Percentiles rank a stretch among this genome's conserved stretches.
Conservation (phyloP, 2,329 filamentous ascomycete species). For the Fusarium sp. region DNA sequence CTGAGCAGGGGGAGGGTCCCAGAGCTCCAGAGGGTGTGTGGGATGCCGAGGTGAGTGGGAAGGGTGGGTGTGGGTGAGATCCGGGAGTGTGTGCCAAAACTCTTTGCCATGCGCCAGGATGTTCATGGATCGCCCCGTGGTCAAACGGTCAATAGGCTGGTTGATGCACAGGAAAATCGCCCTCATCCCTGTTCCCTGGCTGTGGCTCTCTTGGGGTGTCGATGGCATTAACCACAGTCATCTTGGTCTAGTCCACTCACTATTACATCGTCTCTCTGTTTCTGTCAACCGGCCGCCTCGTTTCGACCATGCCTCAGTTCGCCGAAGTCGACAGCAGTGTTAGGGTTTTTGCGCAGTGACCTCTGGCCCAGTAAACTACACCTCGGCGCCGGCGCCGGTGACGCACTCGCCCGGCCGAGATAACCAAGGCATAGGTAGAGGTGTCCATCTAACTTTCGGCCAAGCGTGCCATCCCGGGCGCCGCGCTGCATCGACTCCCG, state of each 20-base stretch:
- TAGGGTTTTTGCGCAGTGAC: constrained; percentile 25
- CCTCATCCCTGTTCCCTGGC: constrained; percentile 36
- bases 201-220: constrained; percentile 27
- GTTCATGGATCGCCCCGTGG: constrained; percentile 42
- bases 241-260: constrained; percentile 10
- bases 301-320: constrained; percentile 24
- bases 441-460: constrained; percentile 29
- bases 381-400: constrained; percentile 29
- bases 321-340: constrained; percentile 24
- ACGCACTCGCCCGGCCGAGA: constrained; percentile 34
- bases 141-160: constrained; percentile 43
- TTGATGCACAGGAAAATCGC: constrained; percentile 31
- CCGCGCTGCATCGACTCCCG: constrained; percentile 38
- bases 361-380: constrained; percentile 9
- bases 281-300: neutral
- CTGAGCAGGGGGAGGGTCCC: constrained; percentile 33
- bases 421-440: constrained; percentile 15
- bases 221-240: constrained; percentile 35
- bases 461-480: constrained; percentile 38
- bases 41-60: constrained; percentile 15
- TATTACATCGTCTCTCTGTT: neutral
- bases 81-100: constrained; percentile 38
- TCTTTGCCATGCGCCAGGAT: constrained; percentile 40
- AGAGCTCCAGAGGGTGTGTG: constrained; percentile 15
- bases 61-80: constrained; percentile 39